Evolutionary conservation across 108 stramenopile genomes (phyloP), one percentile per base, ranked within the genome.

Genomic region (Skeletonema costatum): DNA sequence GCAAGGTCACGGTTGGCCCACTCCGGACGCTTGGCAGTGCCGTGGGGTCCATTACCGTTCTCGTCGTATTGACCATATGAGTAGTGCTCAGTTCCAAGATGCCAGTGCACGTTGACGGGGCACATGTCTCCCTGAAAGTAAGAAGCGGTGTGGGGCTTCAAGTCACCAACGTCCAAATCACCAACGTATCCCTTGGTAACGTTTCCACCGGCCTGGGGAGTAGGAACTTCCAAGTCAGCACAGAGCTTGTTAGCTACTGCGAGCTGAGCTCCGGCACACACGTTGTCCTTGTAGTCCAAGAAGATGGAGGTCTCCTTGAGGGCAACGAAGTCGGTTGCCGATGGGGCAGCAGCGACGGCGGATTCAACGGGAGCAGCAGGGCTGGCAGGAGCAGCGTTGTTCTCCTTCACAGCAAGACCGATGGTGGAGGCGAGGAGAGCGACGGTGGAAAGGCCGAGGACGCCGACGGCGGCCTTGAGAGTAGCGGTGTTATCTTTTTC

Each of bases 61-160:
- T 88, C 87, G 62, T 89, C 90, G 62, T 64, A 91, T 67, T 91
- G 74, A 35, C 90, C 90, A 56, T 32, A 41, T 9, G 85, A 86
- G 25, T 25, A 25, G 25, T 25, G 25, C 25, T 25, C 25, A 25
- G 25, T 25, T 25, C 25, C 25, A 25, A 25, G 25, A 25, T 25
- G 25, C 25, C 25, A 25, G 25, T 25, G 25, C 25, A 25, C 25
- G 25, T 25, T 25, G 25, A 25, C 25, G 0, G 25, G 25, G 25
- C 25, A 25, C 25, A 25, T 25, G 25, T 25, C 25, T 25, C 25
- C 25, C 25, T 90, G 90, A 32, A 89, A 87, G 25, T 25, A 25
- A 25, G 25, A 25, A 25, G 89, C 90, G 25, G 88, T 85, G 62
- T 79, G 85, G 50, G 87, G 87, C 4, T 38, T 66, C 39, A 61